A percentile compares a stretch with the other conserved stretches of the same genome.
Conservation (phyloP, 306 rosid species). For the Medicago lupulina region DNA sequence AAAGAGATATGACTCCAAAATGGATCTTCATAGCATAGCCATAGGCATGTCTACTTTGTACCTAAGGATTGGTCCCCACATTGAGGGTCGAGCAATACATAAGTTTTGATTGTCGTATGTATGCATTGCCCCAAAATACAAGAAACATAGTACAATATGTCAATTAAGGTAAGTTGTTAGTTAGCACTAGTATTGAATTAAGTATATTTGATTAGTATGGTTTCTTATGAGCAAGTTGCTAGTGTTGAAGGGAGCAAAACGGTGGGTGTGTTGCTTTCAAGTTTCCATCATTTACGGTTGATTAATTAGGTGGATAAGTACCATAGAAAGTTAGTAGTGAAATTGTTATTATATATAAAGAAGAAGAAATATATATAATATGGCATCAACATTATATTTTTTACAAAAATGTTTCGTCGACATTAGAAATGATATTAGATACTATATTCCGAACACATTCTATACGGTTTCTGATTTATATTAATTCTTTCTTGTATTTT, state of each 20-base stretch:
- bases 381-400: no score
- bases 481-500: no score
- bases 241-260: conserved; percentile 37
- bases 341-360: no score
- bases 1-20: conserved; percentile 27
- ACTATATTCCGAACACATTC: no score
- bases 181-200: conserved; percentile 33
- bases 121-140: conserved; percentile 3
- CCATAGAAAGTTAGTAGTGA: no score
- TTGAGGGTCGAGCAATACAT: conserved; percentile 31
- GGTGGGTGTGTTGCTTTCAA: not conserved
- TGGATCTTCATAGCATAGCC: conserved; percentile 31
- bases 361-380: no score
- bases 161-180: conserved; percentile 41
- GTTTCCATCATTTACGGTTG: not conserved
- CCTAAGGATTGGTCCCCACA: not conserved
- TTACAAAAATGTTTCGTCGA: no score
- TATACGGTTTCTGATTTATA: no score
- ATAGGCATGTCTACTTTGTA: conserved; percentile 16
- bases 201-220: conserved; percentile 28
- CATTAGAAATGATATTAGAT: no score
- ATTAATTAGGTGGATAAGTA: not conserved
- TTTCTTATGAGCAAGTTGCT: conserved; percentile 16
- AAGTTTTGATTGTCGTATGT: not conserved
- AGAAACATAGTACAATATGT: conserved; percentile 20